phyloP scores from a whole-genome alignment of 2,329 filamentous ascomycete genomes.

The Helotiales sp. region DNA sequence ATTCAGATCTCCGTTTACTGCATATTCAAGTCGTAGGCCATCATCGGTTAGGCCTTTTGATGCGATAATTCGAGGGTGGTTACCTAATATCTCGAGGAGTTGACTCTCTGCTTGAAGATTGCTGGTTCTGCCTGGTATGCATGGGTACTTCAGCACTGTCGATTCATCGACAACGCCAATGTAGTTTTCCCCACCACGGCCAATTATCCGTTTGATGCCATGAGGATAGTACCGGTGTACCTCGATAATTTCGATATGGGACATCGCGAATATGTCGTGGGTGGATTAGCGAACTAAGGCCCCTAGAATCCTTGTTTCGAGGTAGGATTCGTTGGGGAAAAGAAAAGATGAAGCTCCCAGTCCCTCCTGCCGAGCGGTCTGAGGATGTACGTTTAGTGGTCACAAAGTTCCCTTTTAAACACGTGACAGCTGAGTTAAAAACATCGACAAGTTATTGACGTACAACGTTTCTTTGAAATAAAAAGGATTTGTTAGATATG shows the following conservation, averaged over 20 bases:
- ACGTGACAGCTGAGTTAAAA: too few species aligned
- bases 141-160: slow-evolving; percentile 1
- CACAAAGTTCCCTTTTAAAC: too few species aligned
- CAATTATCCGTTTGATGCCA: background rate
- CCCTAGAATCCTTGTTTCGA: too few species aligned
- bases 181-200: background rate
- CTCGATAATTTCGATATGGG: slow-evolving; percentile 2
- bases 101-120: background rate
- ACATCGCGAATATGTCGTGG: too few species aligned
- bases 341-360: too few species aligned
- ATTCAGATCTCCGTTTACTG: slow-evolving; percentile 2
- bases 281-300: too few species aligned
- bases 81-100: slow-evolving; percentile 6
- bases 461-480: too few species aligned
- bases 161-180: slow-evolving; percentile 3
- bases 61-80: slow-evolving; percentile 7
- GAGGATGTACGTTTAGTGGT: too few species aligned
- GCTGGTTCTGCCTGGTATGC: background rate
- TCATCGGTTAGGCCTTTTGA: background rate
- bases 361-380: too few species aligned
- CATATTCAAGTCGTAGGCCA: slow-evolving; percentile 6
- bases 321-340: too few species aligned
- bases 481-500: too few species aligned
- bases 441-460: too few species aligned
- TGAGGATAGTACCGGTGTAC: slow-evolving; percentile 4